phyloP scores from a whole-genome alignment of 164 flowering plant genomes.

The Magnolia changhungtana region DNA sequence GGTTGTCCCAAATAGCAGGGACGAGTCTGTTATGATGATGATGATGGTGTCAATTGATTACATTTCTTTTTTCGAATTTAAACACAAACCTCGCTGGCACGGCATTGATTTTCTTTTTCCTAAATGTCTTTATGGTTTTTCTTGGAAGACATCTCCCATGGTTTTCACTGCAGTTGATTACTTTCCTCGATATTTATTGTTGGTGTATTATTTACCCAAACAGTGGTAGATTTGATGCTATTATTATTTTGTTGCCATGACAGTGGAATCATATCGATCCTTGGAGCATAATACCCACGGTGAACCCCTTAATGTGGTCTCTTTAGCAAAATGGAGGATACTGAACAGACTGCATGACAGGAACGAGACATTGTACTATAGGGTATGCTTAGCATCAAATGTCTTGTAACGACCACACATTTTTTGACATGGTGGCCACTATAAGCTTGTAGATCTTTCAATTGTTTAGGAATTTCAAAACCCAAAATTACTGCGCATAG shows the following conservation, averaged over 20 bases:
- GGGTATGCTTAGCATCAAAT: constrained; percentile 49
- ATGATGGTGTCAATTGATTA: too few relatives aligned
- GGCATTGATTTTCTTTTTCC: too few relatives aligned
- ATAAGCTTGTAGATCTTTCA: not conserved
- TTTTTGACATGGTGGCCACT: not conserved
- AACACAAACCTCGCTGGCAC: too few relatives aligned
- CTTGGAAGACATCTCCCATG: not conserved
- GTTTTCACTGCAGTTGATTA: not conserved
- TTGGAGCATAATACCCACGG: constrained; percentile 72
- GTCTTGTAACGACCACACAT: not conserved
- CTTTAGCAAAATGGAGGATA: constrained; percentile 96
- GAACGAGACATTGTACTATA: constrained; percentile 93
- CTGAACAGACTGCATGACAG: constrained; percentile 95
- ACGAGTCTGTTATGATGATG: too few relatives aligned
- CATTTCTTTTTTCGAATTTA: too few relatives aligned
- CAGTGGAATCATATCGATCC: constrained; percentile 93
- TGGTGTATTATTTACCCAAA: not conserved
- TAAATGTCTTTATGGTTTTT: too few relatives aligned
- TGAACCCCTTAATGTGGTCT: constrained; percentile 43
- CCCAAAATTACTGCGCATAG: constrained; percentile 6
- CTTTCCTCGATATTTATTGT: constrained; percentile 1
- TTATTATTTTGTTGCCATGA: constrained; percentile 18
- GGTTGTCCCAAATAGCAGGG: too few relatives aligned
- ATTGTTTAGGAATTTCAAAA: not conserved
- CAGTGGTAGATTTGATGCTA: not conserved